These are phyloP conservation scores for Hemisphaericaspora subhashii DNA, from an alignment of 1,139 yeast genomes.

Conservation along the genomic window DNA sequence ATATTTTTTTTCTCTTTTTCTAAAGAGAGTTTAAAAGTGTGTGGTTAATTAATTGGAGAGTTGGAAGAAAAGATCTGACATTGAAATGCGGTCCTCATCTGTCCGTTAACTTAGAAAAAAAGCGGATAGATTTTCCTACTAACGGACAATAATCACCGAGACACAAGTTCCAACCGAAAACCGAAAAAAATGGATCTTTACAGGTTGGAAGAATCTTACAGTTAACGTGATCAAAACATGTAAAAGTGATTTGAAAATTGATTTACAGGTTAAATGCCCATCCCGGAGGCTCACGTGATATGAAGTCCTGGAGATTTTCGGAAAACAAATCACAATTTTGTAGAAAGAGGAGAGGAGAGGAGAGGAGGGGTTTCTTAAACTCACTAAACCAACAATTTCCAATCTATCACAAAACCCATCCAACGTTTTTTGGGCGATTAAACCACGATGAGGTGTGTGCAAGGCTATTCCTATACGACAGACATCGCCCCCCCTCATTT, in stretches of 20 bases:
- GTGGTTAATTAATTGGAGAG: background rate
- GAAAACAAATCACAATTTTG: no score
- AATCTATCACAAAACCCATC: no score
- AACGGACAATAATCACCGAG: background rate
- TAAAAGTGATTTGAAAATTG: background rate
- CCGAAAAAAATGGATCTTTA: background rate
- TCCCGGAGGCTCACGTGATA: background rate
- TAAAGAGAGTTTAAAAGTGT: background rate
- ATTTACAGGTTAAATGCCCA: background rate
- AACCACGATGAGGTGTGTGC: no score
- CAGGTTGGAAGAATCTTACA: background rate
- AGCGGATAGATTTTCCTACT: slow-evolving; percentile 1
- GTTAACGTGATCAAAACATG: background rate
- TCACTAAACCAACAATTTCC: background rate
- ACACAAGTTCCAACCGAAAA: background rate
- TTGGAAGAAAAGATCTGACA: background rate
- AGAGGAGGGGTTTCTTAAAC: no score
- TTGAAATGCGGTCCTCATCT: slow-evolving; percentile 6
- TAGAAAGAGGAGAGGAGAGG: no score
- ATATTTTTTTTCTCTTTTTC: background rate
- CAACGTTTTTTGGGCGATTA: no score
- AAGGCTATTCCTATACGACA: no score
- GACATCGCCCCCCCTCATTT: no score
- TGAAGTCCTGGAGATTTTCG: background rate
- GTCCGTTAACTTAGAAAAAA: slow-evolving; percentile 3